Evolutionary conservation across 2,329 filamentous ascomycete genomes (phyloP).

Genomic region (Phoma sp.): DNA sequence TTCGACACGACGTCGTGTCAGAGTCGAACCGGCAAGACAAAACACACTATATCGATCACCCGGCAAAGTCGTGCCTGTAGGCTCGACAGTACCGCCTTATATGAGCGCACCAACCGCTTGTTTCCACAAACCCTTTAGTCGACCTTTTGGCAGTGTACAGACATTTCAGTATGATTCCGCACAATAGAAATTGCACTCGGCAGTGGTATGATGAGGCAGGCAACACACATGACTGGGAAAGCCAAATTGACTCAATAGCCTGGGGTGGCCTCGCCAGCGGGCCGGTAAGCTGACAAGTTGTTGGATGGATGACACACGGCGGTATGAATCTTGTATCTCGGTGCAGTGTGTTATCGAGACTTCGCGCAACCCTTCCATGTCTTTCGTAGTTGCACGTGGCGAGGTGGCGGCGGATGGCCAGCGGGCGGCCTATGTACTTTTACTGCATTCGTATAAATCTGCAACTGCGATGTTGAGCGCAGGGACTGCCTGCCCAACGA

Average conservation of each 20-base stretch:
- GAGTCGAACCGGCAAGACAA: background rate
- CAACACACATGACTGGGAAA: slow-evolving; percentile 2
- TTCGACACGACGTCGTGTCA: slow-evolving; percentile 21
- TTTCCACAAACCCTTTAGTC: background rate
- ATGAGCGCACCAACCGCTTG: background rate
- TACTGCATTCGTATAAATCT: slow-evolving; percentile 44
- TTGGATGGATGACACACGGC: slow-evolving; percentile 8
- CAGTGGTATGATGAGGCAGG: background rate
- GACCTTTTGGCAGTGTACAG: slow-evolving; percentile 16
- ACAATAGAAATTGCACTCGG: background rate
- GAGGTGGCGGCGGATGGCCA: slow-evolving; percentile 1
- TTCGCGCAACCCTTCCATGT: slow-evolving; percentile 5
- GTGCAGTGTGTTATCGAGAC: slow-evolving; percentile 1
- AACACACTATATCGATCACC: background rate
- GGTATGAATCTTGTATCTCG: background rate
- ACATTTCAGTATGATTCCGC: background rate
- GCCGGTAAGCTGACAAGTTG: slow-evolving; percentile 1
- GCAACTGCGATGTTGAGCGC: slow-evolving; percentile 11
- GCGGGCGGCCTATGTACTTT: slow-evolving; percentile 39
- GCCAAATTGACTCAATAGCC: slow-evolving; percentile 11
- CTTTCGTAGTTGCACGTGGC: slow-evolving; percentile 12
- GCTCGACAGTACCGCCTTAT: background rate
- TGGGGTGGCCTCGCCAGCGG: slow-evolving; percentile 1
- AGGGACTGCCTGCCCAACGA: background rate
- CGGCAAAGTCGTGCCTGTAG: background rate